These are phyloP conservation scores for Cercis canadensis DNA, from an alignment of 306 rosid genomes.

Conservation along the genomic window DNA sequence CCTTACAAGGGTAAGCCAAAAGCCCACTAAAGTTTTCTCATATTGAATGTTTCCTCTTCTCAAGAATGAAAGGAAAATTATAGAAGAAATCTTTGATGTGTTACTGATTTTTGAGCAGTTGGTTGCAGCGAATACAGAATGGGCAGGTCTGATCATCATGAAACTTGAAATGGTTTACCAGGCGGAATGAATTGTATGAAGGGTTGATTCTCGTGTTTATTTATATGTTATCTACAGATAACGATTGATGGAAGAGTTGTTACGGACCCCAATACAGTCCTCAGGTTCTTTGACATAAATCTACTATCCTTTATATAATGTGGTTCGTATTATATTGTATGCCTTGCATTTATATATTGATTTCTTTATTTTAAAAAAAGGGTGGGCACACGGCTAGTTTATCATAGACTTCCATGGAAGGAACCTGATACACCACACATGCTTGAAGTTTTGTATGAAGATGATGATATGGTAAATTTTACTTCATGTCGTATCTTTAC, in stretches of 20 bases:
- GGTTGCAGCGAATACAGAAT: constrained; percentile 87
- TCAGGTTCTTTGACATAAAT: constrained; percentile 57
- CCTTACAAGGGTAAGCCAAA: constrained; percentile 69
- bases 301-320: background rate
- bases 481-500: background rate
- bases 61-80: background rate
- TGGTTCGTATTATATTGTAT: background rate
- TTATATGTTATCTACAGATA: constrained; percentile 62
- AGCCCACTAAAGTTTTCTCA: constrained; percentile 6
- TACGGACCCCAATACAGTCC: constrained; percentile 63
- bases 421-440: constrained; percentile 82
- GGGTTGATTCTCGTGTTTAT: constrained; percentile 36
- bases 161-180: constrained; percentile 26
- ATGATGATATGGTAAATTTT: constrained; percentile 73
- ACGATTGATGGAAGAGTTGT: constrained; percentile 62
- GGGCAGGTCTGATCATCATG: constrained; percentile 68
- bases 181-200: constrained; percentile 17
- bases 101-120: constrained; percentile 61
- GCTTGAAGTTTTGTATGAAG: constrained; percentile 74
- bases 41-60: background rate
- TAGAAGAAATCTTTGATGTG: too few species aligned
- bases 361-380: constrained; percentile 43
- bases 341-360: constrained; percentile 8
- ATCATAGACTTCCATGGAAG: constrained; percentile 90
- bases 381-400: constrained; percentile 66